A percentile compares a stretch with the other conserved stretches of the same genome.
Evolutionary conservation across 179 eudicot species (phyloP).

Genomic region (Corrigiola litoralis): DNA sequence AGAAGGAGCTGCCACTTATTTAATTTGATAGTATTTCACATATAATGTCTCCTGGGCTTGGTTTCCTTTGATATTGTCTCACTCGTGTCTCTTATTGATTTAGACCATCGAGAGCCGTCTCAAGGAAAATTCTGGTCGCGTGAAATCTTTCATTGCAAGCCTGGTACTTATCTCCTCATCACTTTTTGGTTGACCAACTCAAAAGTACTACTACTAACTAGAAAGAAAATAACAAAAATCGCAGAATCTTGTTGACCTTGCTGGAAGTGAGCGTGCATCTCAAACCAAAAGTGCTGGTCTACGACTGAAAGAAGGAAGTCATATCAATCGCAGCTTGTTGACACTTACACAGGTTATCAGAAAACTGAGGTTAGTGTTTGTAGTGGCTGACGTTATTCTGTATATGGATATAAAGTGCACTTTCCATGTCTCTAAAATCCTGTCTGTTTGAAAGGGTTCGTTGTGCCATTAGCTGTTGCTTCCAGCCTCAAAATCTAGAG

Average conservation of each 20-base stretch:
- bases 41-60: neutral
- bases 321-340: slow-evolving; percentile 88
- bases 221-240: neutral
- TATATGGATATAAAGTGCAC: too few relatives aligned
- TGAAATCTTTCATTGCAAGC: slow-evolving; percentile 82
- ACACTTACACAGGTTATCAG: slow-evolving; percentile 91
- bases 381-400: neutral
- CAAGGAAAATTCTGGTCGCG: slow-evolving; percentile 64
- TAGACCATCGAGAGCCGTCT: slow-evolving; percentile 79
- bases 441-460: too few relatives aligned
- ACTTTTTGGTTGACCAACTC: neutral
- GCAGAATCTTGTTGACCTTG: slow-evolving; percentile 98
- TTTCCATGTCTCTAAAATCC: too few relatives aligned
- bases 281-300: slow-evolving; percentile 77
- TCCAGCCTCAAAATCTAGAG: neutral
- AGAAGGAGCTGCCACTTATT: neutral
- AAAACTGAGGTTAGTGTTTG: slow-evolving; percentile 65
- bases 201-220: neutral
- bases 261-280: slow-evolving; percentile 96
- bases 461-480: neutral
- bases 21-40: neutral
- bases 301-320: slow-evolving; percentile 92
- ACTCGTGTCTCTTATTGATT: neutral
- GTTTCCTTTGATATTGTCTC: slow-evolving; percentile 1
- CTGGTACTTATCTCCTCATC: slow-evolving; percentile 45